phyloP scores from a whole-genome alignment of 176 grass and related monocot species.

The Tuctoria greenei region DNA sequence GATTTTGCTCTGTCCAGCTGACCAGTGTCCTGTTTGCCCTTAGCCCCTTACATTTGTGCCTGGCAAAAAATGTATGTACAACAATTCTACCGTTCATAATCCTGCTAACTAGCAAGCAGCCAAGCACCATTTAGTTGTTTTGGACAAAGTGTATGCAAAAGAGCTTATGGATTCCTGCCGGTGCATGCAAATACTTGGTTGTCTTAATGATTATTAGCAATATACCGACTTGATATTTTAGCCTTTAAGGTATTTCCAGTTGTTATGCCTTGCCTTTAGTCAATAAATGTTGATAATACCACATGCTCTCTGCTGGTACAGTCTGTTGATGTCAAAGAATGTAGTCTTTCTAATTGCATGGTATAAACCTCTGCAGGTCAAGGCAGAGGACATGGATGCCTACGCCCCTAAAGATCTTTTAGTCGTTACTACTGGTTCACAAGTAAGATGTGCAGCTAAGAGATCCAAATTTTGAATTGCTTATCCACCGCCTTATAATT shows the following conservation, averaged over 20 bases:
- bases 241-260: slow-evolving; percentile 3
- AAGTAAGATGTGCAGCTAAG: slow-evolving; percentile 70
- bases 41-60: background rate
- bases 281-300: background rate
- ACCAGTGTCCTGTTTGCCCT: background rate
- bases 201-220: slow-evolving; percentile 12
- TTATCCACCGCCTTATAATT: slow-evolving; percentile 29
- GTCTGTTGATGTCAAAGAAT: slow-evolving; percentile 30
- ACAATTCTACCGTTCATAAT: background rate
- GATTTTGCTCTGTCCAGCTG: slow-evolving; percentile 14
- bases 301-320: slow-evolving; percentile 1
- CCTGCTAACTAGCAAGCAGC: slow-evolving; percentile 6
- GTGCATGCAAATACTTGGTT: background rate
- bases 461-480: slow-evolving; percentile 18
- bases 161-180: background rate
- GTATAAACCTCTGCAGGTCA: slow-evolving; percentile 57
- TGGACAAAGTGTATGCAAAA: slow-evolving; percentile 10
- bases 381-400: slow-evolving; percentile 93
- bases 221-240: slow-evolving; percentile 26
- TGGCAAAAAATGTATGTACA: background rate
- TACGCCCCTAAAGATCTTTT: slow-evolving; percentile 95
- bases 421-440: slow-evolving; percentile 94
- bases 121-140: background rate
- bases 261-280: slow-evolving; percentile 2
- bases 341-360: slow-evolving; percentile 33